Evolutionary conservation across 495 filamentous ascomycete genomes (phyloP), one percentile per base, ranked within the genome.

Genomic region (Tuber aestivum): DNA sequence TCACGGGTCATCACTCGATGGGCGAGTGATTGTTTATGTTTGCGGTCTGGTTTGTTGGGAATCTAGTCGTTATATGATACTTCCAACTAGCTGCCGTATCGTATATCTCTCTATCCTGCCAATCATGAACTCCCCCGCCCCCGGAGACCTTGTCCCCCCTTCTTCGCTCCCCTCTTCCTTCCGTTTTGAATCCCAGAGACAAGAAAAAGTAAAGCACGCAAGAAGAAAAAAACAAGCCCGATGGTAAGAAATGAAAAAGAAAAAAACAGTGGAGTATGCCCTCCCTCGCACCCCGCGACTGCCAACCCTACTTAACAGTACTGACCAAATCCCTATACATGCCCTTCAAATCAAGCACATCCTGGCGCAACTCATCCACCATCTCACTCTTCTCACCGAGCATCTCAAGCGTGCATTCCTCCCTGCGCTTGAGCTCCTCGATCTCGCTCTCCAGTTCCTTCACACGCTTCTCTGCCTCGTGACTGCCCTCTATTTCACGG

Each of bases 351-450:
- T 98, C 95, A 71, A 88, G 86, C 73, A 98, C 92, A 87, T 98
- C 95, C 45, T 91, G 91, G 83, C 89, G 88, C 72, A 99, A 85
- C 86, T 98, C 95, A 78, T 97, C 93, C 21, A 97, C 94, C 83
- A 90, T 84, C 87, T 98, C 95, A 82, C 92, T 97, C 89, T 96
- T 97, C 88, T 99, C 95, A 18, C 95, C 95, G 56, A 97, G 84
- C 91, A 99, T 91, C 86, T 97, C 94, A 65, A 99, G 86, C 69
- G 92, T 95, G 1, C 94, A 95, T 84, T 94, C 89, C 82, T 97
- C 97, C 79, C 95, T 86, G 78, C 88, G 85, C 78, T 89, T 87
- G 74, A 92, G 84, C 70, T 90, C 90, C 71, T 84, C 84, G 27
- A 94, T 84, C 76, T 91, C 89, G 70, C 83, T 85, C 83, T 97